phyloP scores from a whole-genome alignment of 345 rosid species.

The Physaria fendleri region DNA sequence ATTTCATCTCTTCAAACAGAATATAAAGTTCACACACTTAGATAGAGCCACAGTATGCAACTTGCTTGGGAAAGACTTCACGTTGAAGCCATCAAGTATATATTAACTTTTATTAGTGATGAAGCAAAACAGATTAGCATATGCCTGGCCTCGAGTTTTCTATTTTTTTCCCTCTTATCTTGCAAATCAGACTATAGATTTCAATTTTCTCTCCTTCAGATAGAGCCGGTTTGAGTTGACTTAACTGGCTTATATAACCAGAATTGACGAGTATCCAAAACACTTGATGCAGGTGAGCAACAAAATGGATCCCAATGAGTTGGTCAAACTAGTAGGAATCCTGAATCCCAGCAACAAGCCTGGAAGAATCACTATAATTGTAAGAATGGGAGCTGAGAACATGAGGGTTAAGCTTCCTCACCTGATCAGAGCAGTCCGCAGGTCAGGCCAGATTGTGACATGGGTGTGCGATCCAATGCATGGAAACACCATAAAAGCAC shows the following conservation, averaged over 20 bases:
- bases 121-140: neutral
- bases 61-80: neutral
- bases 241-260: neutral
- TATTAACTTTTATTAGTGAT: neutral
- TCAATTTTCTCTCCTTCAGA: neutral
- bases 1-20: neutral
- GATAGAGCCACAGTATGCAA: neutral
- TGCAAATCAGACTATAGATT: neutral
- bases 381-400: constrained; percentile 66
- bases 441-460: constrained; percentile 56
- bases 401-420: constrained; percentile 59
- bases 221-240: neutral
- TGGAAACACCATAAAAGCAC: constrained; percentile 64
- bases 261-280: constrained; percentile 9
- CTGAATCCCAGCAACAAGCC: constrained; percentile 56
- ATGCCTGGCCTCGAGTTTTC: neutral
- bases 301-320: constrained; percentile 62
- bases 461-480: constrained; percentile 74
- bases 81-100: constrained; percentile 2
- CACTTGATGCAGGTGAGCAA: constrained; percentile 44
- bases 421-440: constrained; percentile 53
- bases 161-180: neutral
- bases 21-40: neutral
- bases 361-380: constrained; percentile 48
- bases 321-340: constrained; percentile 49